A percentile compares a stretch with the other conserved stretches of the same genome.
Evolutionary conservation across 139 green algal genomes (phyloP).

Genomic region (Trebouxia sp.): DNA sequence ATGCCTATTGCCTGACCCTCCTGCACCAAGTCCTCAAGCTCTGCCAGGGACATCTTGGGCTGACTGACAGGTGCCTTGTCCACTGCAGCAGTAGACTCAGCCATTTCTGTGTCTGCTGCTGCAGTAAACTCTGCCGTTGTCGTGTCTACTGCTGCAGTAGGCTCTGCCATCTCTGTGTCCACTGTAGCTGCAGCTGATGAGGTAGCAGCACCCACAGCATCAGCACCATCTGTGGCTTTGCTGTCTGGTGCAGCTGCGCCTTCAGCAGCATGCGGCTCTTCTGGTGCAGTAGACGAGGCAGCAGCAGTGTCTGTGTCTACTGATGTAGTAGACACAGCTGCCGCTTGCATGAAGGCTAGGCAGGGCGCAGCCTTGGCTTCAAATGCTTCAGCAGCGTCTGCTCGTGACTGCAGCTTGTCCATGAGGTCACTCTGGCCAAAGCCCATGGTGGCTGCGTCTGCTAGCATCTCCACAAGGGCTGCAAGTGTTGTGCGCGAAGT

Average conservation of each 20-base stretch:
- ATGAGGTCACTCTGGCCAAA: conserved; percentile 32
- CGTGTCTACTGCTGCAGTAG: not conserved
- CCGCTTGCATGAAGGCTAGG: conserved; percentile 12
- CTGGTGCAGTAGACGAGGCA: not conserved
- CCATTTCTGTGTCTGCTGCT: not conserved
- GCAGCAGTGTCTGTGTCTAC: not conserved
- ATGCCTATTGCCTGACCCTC: conserved; percentile 28
- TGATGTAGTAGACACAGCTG: not conserved
- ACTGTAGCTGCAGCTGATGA: not conserved
- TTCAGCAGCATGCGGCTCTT: not conserved
- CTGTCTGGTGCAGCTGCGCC: not conserved
- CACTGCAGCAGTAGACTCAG: too few species aligned
- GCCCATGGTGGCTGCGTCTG: conserved; percentile 34
- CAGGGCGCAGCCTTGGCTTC: not conserved
- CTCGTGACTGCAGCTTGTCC: conserved; percentile 26
- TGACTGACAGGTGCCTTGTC: not conserved
- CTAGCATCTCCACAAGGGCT: conserved; percentile 39
- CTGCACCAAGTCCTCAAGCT: conserved; percentile 29
- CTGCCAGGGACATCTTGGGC: not conserved
- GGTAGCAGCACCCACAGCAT: not conserved
- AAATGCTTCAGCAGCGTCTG: conserved; percentile 6
- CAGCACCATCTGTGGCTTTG: not conserved
- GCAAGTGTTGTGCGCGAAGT: conserved; percentile 30
- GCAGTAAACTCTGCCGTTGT: not conserved
- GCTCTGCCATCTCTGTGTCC: not conserved